Evolutionary conservation across 495 filamentous ascomycete genomes (phyloP).

Genomic region (Hypoxylon intermedium): DNA sequence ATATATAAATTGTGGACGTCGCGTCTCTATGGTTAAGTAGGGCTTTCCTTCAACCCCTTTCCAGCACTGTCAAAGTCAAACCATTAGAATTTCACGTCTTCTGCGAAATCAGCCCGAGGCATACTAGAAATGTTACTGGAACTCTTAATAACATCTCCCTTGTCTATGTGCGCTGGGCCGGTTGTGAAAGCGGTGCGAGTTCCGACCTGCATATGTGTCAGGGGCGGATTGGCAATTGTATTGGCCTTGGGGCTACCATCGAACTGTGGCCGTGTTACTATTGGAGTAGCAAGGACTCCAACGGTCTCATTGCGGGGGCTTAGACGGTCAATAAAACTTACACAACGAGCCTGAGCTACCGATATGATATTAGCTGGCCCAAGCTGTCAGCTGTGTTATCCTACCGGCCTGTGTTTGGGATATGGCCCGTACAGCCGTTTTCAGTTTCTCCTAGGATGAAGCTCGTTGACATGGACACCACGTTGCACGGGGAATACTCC

Average conservation of each 20-base stretch:
- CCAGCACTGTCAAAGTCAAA: not conserved
- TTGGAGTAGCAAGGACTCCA: constrained; percentile 12
- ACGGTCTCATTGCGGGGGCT: constrained; percentile 22
- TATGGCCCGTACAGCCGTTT: constrained; percentile 3
- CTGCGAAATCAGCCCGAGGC: constrained; percentile 14
- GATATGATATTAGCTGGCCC: not conserved
- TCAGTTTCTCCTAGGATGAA: not conserved
- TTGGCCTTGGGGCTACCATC: constrained; percentile 10
- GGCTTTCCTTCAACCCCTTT: not conserved
- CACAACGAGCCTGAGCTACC: not conserved
- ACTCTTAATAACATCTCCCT: constrained; percentile 1
- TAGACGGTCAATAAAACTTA: not conserved
- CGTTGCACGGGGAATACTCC: not conserved
- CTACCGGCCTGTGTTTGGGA: not conserved
- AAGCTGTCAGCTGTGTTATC: constrained; percentile 1
- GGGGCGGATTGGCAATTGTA: constrained; percentile 10
- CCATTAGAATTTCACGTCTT: not conserved
- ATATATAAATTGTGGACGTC: not conserved
- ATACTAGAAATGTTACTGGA: constrained; percentile 3
- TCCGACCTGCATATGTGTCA: constrained; percentile 31
- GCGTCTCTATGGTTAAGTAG: not conserved
- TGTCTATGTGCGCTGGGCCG: constrained; percentile 8
- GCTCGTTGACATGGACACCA: not conserved
- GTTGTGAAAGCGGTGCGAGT: constrained; percentile 11
- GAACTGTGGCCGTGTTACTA: constrained; percentile 19